Base-by-base conservation (phyloP, 1,284 basidiomycete genomes). In the Ustilago xerochloae region DNA sequence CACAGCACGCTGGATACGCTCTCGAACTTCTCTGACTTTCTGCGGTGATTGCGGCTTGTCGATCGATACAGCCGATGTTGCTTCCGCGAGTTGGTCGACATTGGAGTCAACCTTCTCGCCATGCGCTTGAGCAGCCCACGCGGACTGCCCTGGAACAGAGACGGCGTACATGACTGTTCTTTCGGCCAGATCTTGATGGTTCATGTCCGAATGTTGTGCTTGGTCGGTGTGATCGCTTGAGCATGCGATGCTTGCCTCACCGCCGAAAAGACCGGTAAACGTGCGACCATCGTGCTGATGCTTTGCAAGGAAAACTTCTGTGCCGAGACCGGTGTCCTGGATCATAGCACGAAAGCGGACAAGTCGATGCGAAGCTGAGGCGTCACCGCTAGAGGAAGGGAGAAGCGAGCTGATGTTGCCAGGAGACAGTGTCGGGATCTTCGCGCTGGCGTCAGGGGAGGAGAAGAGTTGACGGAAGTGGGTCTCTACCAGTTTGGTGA, bases 341-440 rank as follows among this genome's bases (percentile, higher is more conserved):
- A 85, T 77, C 84, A 85, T 85, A 33, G 79, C 80, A 4, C 84
- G 72, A 64, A 83, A 85, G 16, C 78, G 63, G 6, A 84, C 84
- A 24, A 85, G 64, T 6, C 59, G 64, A 16, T 65, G 66, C 1
- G 63, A 24, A 18, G 84, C 85, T 9, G 57, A 16, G 1, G 51
- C 38, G 32, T 32, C n/a, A 6, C 15, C 16, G 46, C 51, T 46
- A 1, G 48, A 28, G 3, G 30, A 24, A 3, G 69, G 58, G 4
- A 65, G 55, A 3, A 73, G 53, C 18, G 63, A 38, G 22, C 30
- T 30, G 16, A 73, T 46, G 33, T 58, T 66, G 22, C 50, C 51
- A 0, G 63, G 43, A 1, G 75, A 60, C 4, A 77, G 60, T 4
- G 57, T 52, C 12, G 75, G 67, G 35, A 77, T 63, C 49, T 77